phyloP scores from a whole-genome alignment of 2,329 filamentous ascomycete genomes.

The Coniochaeta hoffmannii region DNA sequence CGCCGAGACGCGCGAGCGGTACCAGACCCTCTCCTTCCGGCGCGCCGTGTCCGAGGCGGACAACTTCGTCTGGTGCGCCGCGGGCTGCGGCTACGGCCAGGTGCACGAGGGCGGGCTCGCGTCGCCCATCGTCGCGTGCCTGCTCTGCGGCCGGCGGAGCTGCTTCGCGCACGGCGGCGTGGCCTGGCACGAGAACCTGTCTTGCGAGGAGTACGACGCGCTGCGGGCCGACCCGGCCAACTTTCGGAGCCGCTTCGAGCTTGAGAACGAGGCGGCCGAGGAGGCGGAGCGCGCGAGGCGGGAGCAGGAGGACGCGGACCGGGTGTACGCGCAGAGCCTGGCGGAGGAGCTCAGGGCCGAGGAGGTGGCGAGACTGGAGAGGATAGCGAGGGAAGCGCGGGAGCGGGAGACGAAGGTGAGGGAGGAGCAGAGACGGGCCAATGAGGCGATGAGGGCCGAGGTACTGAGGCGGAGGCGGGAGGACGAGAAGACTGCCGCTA shows the following conservation, averaged over 20 bases:
- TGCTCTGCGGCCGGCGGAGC: constrained; percentile 27
- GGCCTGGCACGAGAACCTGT: constrained; percentile 32
- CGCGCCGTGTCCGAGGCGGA: constrained; percentile 32
- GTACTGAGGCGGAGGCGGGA: constrained; percentile 21
- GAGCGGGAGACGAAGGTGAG: constrained; percentile 4
- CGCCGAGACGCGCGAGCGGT: constrained; percentile 32
- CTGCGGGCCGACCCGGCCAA: constrained; percentile 28
- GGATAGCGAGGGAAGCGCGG: constrained; percentile 8
- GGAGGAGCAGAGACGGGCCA: constrained; percentile 11
- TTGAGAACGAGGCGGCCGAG: constrained; percentile 29
- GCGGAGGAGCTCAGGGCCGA: neutral
- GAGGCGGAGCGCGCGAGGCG: constrained; percentile 14
- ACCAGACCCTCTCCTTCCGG: constrained; percentile 35
- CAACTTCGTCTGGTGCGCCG: constrained; percentile 46
- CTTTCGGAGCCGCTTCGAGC: constrained; percentile 23
- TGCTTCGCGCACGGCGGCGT: constrained; percentile 33
- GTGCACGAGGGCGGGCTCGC: constrained; percentile 33
- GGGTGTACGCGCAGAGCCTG: neutral
- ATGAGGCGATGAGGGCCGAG: constrained; percentile 9
- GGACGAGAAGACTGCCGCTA: constrained; percentile 22
- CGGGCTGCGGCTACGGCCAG: constrained; percentile 44
- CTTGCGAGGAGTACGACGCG: constrained; percentile 34
- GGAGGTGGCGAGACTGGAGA: constrained; percentile 14
- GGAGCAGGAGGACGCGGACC: neutral
- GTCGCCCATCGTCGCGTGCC: neutral